Evolutionary conservation across 2,329 filamentous ascomycete genomes (phyloP).

Genomic region (Epichloe sp.): DNA sequence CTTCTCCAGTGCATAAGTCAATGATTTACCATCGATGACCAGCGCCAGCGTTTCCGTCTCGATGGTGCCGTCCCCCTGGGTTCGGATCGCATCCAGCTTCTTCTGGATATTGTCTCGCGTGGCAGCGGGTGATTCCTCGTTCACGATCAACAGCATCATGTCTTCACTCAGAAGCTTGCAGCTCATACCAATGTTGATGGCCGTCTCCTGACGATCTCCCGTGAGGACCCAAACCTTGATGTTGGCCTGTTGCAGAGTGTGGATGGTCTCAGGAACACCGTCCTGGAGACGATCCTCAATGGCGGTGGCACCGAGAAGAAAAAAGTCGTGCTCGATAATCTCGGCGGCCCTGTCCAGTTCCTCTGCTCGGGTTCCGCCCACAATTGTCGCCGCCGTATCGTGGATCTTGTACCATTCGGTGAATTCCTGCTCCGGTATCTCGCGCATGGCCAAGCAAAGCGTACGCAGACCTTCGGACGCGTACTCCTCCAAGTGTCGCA

Average conservation of each 20-base stretch:
- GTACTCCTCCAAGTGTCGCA: conserved; percentile 96
- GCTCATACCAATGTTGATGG: conserved; percentile 99
- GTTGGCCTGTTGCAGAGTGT: conserved; percentile 88
- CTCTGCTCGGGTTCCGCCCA: conserved; percentile 82
- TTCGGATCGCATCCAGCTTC: conserved; percentile 82
- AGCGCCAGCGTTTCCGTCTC: conserved; percentile 81
- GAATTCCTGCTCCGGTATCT: conserved; percentile 81
- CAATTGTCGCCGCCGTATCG: conserved; percentile 77
- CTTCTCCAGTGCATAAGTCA: conserved; percentile 85
- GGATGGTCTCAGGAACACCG: conserved; percentile 94
- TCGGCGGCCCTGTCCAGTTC: conserved; percentile 96
- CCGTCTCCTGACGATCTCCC: conserved; percentile 93
- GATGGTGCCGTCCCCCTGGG: conserved; percentile 58
- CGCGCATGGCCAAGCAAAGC: conserved; percentile 86
- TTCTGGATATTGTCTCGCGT: conserved; percentile 85
- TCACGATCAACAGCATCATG: conserved; percentile 94
- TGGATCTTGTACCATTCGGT: conserved; percentile 77
- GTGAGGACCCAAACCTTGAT: conserved; percentile 99
- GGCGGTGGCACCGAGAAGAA: conserved; percentile 83
- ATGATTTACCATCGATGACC: conserved; percentile 89
- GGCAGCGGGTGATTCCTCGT: conserved; percentile 67
- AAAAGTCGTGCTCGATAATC: conserved; percentile 85
- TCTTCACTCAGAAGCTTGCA: conserved; percentile 97
- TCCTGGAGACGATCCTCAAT: conserved; percentile 97
- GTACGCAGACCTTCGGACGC: conserved; percentile 92